Evolutionary conservation across 1,139 yeast genomes (phyloP), one percentile per base, ranked within the genome.

Genomic region (Pichia sp.): DNA sequence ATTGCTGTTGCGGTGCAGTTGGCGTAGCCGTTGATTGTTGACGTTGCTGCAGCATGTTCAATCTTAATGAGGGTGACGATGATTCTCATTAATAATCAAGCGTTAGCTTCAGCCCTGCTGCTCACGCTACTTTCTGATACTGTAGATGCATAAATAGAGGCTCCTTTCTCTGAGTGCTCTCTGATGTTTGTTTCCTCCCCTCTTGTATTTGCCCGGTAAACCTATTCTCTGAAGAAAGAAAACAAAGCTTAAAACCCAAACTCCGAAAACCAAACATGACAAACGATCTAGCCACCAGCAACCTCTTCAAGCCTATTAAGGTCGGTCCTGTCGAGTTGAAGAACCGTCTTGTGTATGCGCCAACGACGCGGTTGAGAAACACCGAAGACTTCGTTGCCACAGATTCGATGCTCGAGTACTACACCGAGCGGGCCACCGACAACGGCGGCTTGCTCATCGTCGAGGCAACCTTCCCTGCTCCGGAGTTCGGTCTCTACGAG

Each of bases 401-500:
- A 2, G 79, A 80, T 52, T 66, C 78, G 34, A 72, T 75, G 60
- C 67, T 69, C 10, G 71, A 75, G 55, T 81, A 84, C 66, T 85
- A 85, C 63, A 71, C 64, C 3, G 79, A 79, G 60, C 73, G 90
- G 59, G 74, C 86, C 5, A 63, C 69, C 52, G 65, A 70, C 54
- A 79, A 83, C 26, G 89, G 89, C 4, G 84, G 85, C 16, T 64
- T 82, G 43, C 68, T 80, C 16, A 72, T 80, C 31, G 69, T 76
- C 5, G 88, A 84, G 66, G 81, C 81, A 13, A 66, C 81, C 6
- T 74, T 79, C 1, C 79, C 81, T 2, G 63, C 74, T 3, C 72
- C 73, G 7, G 70, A 71, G 26, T 77, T 80, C 43, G 70, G 79
- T 45, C 69, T 81, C 0, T 75, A 72, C 61, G 72, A 76, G 2